phyloP scores from a whole-genome alignment of 495 filamentous ascomycete species.

The Trichoderma parareesei region DNA sequence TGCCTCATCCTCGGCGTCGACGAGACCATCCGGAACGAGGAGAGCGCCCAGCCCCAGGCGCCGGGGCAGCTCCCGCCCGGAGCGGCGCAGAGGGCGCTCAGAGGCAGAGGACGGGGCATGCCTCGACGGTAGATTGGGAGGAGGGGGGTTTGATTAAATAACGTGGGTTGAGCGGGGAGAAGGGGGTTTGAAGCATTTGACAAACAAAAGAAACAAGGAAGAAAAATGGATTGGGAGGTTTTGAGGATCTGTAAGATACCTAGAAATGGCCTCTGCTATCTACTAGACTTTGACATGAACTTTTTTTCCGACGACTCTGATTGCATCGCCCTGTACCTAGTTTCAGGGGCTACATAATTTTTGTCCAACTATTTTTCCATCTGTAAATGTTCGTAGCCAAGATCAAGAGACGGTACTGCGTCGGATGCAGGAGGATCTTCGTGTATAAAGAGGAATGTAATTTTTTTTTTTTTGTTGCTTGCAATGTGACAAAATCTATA shows the following conservation, averaged over 20 bases:
- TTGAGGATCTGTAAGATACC: slow-evolving; percentile 11
- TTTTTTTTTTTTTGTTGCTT: too few species aligned
- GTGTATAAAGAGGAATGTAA: too few species aligned
- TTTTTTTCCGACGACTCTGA: not conserved
- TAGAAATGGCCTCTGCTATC: slow-evolving; percentile 12
- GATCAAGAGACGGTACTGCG: too few species aligned
- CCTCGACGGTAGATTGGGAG: slow-evolving; percentile 55
- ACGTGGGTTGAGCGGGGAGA: not conserved
- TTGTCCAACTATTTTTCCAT: too few species aligned
- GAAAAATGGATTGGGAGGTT: not conserved
- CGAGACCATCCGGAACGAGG: slow-evolving; percentile 96
- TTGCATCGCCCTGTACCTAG: not conserved
- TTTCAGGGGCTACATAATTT: too few species aligned
- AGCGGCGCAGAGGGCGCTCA: slow-evolving; percentile 82
- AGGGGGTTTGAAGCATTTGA: not conserved
- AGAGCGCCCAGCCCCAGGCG: slow-evolving; percentile 71
- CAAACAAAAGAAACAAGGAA: slow-evolving; percentile 12
- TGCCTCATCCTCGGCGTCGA: slow-evolving; percentile 95
- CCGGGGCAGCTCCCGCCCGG: slow-evolving; percentile 78
- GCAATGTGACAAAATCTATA: too few species aligned
- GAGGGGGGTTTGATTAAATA: slow-evolving; percentile 8
- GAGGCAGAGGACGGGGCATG: slow-evolving; percentile 81
- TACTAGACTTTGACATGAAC: slow-evolving; percentile 5
- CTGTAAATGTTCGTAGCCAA: too few species aligned
- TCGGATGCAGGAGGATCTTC: too few species aligned